Evolutionary conservation across 495 filamentous ascomycete genomes (phyloP), one percentile per base, ranked within the genome.

Genomic region (Arthonia radiata): DNA sequence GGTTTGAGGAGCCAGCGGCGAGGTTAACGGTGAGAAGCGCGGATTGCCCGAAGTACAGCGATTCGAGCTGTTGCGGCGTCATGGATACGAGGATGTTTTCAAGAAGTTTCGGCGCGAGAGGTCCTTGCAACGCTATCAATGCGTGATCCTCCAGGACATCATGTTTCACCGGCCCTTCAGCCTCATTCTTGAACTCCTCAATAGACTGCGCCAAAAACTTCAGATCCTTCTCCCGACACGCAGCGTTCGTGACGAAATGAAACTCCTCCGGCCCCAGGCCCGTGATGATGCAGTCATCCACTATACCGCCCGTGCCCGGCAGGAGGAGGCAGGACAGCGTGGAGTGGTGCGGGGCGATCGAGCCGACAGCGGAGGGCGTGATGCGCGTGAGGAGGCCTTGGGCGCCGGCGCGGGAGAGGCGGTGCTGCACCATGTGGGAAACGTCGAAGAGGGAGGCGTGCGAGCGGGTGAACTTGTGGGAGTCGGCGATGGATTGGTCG

Each of bases 231-330:
- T 74, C 66, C 23, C 77, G 59, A 44, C 82, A 89, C 13, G 59
- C 86, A n/a, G 86, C 86, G 47, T 97, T 97, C 16, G 82, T 92
- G 26, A 97, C 86, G 19, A 93, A 59, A 49, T 93, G 92, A 50
- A 89, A 92, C 18, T 47, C 39, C 23, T 73, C 64, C 10, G 61
- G 58, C 9, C 54, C 55, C 6, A 81, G 56, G 30, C 70, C 54
- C 13, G 80, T 89, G 38, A 97, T 71, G 29, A 97, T 71, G 5
- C 71, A 74, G 47, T 97, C 86, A 40, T 97, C 86, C 15, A 91
- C 64, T 33, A 94, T 92, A 10, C 86, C 83, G 18, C 86, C 86
- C 0, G 73, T 83, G 0, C 53, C 55, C 3, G 69, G 65, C 38
- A 69, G 68, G 17, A 97, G 55, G 12, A 97, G 53, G n/a, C 64